These are phyloP conservation scores for Trichoderma endophyticum DNA, from an alignment of 2,329 filamentous ascomycete species.

Conservation along the genomic window DNA sequence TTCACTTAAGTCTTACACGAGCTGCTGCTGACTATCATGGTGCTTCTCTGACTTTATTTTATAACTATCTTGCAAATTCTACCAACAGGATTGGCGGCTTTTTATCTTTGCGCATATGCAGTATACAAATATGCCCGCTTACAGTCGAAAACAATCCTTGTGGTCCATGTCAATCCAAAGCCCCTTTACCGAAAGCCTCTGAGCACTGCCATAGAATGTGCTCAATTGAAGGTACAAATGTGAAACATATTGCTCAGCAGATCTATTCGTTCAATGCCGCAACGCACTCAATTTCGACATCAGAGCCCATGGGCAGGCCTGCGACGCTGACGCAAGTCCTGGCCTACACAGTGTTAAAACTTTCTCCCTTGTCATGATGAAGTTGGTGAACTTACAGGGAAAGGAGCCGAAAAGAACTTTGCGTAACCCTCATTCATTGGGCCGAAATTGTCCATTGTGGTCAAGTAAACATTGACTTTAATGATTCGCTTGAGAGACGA, in stretches of 20 bases:
- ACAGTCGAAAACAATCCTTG: no score
- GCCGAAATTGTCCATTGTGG: slow-evolving; percentile 62
- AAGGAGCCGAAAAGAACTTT: slow-evolving; percentile 46
- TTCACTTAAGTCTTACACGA: neutral
- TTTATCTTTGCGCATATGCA: neutral
- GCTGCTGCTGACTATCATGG: neutral
- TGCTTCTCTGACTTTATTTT: neutral
- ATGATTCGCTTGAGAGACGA: slow-evolving; percentile 58
- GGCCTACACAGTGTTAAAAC: slow-evolving; percentile 29
- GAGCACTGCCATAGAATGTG: neutral
- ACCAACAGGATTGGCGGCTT: neutral
- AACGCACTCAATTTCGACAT: slow-evolving; percentile 65
- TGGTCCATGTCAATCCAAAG: neutral
- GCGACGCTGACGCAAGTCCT: slow-evolving; percentile 72
- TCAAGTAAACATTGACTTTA: slow-evolving; percentile 66
- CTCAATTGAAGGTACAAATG: neutral
- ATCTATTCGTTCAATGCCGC: slow-evolving; percentile 11
- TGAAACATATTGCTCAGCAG: neutral
- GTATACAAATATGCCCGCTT: neutral
- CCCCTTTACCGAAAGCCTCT: neutral
- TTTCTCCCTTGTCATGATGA: neutral
- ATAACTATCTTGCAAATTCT: neutral
- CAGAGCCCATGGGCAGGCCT: slow-evolving; percentile 65
- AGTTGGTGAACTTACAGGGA: slow-evolving; percentile 40
- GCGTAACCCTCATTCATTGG: slow-evolving; percentile 56